Evolutionary conservation across 352 stramenopile genomes (phyloP), one percentile per base, ranked within the genome.

Genomic region (Pilasporangium apinafurcum): DNA sequence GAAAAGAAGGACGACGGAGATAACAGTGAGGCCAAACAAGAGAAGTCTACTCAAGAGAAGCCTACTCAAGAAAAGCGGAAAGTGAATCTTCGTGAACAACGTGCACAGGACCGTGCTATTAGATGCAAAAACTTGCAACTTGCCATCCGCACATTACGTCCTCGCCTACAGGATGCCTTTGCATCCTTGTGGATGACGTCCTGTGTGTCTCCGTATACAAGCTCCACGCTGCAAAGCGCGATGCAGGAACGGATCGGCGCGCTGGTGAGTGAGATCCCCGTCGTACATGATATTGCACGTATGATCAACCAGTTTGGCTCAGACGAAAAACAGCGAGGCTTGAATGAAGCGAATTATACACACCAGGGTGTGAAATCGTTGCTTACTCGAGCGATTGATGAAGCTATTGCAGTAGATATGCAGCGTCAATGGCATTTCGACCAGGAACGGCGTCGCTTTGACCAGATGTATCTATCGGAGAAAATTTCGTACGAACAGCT

Each of bases 201-300:
- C 18, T 61, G 45, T 13, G 59, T 50, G 1, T 51, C 65, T 9
- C 67, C 70, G 10, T 77, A 83, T 43, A 55, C 32, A 22, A 52
- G 39, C 14, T 36, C 21, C 1, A 31, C 53, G 29, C 50, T 83
- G 2, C 37, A 53, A 14, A 38, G 49, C 13, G 50, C 50, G 13
- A 29, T 80, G 10, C 21, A 56, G 4, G 47, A 64, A 29, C 44
- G 48, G 12, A 50, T 83, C 12, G 49, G 43, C 14, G 44, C 37
- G 9, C 40, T 78, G 26, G 66, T 46, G 25, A 65, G 64, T 14
- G 70, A 83, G 53, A 50, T 62, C 2, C 67, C 70, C 1, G 49
- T 80, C 17, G 53, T 80, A 14, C 61, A 53, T 13, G 62, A 65
- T 7, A 83, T 76, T 22, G 44, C 36, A 7, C 43, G 50, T 9